Evolutionary conservation across 345 rosid species (phyloP).

Genomic region (Turnera subulata): DNA sequence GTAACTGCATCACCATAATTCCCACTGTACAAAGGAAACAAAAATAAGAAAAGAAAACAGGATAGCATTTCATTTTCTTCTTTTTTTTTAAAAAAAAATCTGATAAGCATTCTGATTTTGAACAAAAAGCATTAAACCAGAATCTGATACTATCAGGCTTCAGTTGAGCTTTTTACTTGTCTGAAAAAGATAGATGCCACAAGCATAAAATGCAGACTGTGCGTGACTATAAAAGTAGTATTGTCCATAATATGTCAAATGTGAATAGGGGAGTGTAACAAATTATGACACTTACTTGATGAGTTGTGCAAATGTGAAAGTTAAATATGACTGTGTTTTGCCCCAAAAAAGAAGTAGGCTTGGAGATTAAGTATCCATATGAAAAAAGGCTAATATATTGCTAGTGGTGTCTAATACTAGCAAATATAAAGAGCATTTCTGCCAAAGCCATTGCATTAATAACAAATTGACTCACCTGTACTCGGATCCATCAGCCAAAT

Average conservation of each 20-base stretch:
- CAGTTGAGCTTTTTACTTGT: background rate
- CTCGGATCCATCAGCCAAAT: conserved; percentile 91
- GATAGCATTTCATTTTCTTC: background rate
- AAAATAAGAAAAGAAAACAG: background rate
- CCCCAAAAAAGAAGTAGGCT: background rate
- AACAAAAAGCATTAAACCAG: background rate
- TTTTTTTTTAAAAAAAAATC: background rate
- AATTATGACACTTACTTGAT: background rate
- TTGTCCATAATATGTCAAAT: background rate
- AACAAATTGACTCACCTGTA: conserved; percentile 43
- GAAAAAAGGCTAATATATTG: background rate
- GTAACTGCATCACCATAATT: conserved; percentile 60
- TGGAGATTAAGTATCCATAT: background rate
- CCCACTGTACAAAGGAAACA: conserved; percentile 43
- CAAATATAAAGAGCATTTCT: background rate
- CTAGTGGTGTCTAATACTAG: background rate
- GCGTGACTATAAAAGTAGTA: background rate
- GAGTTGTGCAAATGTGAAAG: too few species aligned
- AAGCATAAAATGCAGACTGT: background rate
- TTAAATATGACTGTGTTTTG: background rate
- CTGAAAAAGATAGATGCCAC: background rate
- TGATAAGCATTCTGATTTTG: background rate
- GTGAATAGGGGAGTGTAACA: background rate
- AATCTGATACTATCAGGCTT: conserved; percentile 1
- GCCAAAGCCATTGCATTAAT: background rate